These are phyloP conservation scores for Aspergillus viridinutans DNA, from an alignment of 2,329 filamentous ascomycete species.

Conservation along the genomic window DNA sequence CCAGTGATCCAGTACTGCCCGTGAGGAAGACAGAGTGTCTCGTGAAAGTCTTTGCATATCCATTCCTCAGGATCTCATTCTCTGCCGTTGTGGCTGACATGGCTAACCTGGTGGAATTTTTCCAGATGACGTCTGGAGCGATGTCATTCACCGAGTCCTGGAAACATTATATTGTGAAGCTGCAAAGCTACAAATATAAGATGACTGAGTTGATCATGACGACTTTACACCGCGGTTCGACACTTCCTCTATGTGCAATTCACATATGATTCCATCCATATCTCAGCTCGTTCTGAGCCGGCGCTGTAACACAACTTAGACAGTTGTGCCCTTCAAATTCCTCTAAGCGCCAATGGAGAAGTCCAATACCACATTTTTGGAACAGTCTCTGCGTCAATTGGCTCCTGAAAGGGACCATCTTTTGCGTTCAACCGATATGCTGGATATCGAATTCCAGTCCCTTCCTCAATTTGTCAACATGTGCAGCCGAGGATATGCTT, in stretches of 20 bases:
- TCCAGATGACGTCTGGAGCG: neutral
- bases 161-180: neutral
- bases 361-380: neutral
- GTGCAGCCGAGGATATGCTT: neutral
- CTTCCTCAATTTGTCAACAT: neutral
- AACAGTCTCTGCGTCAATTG: neutral
- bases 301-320: neutral
- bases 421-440: neutral
- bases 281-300: neutral
- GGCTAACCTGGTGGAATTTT: neutral
- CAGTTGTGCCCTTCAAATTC: neutral
- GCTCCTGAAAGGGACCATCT: neutral
- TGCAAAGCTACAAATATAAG: neutral
- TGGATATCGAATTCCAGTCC: neutral
- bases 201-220: neutral
- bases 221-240: neutral
- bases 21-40: conserved; percentile 28
- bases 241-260: neutral
- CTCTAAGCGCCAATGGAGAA: neutral
- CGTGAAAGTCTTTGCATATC: conserved; percentile 24
- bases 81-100: conserved; percentile 8
- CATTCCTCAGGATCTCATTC: conserved; percentile 19
- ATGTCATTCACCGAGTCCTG: neutral
- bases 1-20: conserved; percentile 28
- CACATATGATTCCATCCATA: neutral